A percentile compares a stretch with the other conserved stretches of the same genome.
Evolutionary conservation across 768 basidiomycete genomes (phyloP).

Genomic region (Lactifluus hygrophoroides): DNA sequence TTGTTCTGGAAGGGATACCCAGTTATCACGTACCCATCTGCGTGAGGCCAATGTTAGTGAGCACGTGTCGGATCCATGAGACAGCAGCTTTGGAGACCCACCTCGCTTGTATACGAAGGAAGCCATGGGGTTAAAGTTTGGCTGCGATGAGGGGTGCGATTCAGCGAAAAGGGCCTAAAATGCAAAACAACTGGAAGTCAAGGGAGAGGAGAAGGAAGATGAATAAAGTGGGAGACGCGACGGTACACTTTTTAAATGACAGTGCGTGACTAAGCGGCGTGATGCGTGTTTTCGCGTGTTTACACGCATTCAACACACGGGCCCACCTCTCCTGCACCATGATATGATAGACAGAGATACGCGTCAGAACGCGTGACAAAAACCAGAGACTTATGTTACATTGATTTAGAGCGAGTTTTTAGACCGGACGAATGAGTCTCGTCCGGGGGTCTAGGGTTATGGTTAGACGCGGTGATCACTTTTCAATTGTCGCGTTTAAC

Average conservation of each 20-base stretch:
- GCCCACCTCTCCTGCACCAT: neutral
- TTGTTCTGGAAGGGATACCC: slow-evolving; percentile 23
- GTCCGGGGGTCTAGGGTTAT: neutral
- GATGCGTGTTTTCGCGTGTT: slow-evolving; percentile 8
- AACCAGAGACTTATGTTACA: neutral
- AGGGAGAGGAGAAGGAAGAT: neutral
- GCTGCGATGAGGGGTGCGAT: neutral
- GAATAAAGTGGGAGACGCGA: neutral
- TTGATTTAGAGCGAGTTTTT: neutral
- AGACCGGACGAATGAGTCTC: neutral
- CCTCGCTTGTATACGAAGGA: slow-evolving; percentile 54
- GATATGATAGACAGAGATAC: neutral
- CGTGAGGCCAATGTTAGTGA: slow-evolving; percentile 14
- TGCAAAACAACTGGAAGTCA: neutral
- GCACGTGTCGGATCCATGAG: neutral
- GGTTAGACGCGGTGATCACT: slow-evolving; percentile 14
- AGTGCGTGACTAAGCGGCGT: slow-evolving; percentile 13
- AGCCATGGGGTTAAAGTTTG: slow-evolving; percentile 2
- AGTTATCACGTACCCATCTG: slow-evolving; percentile 42
- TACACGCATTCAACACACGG: neutral
- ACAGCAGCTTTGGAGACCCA: slow-evolving; percentile 24
- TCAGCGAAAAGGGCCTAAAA: neutral
- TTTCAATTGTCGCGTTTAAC: slow-evolving; percentile 14
- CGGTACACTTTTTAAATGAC: slow-evolving; percentile 1
- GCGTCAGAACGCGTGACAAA: neutral